Percentiles rank a stretch among this genome's conserved stretches.
These are phyloP conservation scores for Hyaloscypha hepaticicola DNA, from an alignment of 495 filamentous ascomycete genomes.

Conservation along the genomic window DNA sequence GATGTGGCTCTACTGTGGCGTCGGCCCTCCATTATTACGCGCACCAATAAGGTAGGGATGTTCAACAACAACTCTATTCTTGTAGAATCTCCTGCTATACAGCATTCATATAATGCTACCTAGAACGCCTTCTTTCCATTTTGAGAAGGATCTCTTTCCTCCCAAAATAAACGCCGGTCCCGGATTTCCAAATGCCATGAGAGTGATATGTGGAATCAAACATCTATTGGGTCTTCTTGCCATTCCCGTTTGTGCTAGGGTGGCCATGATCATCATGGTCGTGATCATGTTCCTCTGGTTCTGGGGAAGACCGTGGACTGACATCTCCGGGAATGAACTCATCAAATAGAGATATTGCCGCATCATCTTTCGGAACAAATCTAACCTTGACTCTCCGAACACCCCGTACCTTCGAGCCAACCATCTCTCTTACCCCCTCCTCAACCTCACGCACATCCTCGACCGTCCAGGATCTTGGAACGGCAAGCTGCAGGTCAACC, in stretches of 20 bases:
- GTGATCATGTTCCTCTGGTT: conserved; percentile 60
- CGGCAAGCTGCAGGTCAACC: conserved; percentile 80
- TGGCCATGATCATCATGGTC: conserved; percentile 31
- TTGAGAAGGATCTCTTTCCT: conserved; percentile 6
- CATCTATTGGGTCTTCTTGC: conserved; percentile 29
- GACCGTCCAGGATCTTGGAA: conserved; percentile 70
- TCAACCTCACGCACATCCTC: conserved; percentile 68
- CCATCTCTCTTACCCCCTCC: conserved; percentile 61
- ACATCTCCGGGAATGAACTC: conserved; percentile 75
- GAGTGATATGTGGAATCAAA: not conserved
- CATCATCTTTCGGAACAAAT: conserved; percentile 67
- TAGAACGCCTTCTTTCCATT: conserved; percentile 20
- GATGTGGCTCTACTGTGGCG: conserved; percentile 21
- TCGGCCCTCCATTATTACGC: conserved; percentile 7
- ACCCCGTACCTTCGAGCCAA: conserved; percentile 75
- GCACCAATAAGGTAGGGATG: conserved; percentile 20
- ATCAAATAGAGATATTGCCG: conserved; percentile 57
- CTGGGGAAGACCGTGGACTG: conserved; percentile 60
- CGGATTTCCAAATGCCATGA: conserved; percentile 4
- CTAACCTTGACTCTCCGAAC: conserved; percentile 77
- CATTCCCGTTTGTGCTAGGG: conserved; percentile 18
- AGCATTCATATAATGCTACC: conserved; percentile 9
- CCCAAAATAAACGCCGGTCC: conserved; percentile 8
- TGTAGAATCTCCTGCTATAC: conserved; percentile 21
- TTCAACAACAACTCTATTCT: not conserved